Base-by-base conservation (phyloP, 2,329 filamentous ascomycete genomes). In the Lachnellula occidentalis region DNA sequence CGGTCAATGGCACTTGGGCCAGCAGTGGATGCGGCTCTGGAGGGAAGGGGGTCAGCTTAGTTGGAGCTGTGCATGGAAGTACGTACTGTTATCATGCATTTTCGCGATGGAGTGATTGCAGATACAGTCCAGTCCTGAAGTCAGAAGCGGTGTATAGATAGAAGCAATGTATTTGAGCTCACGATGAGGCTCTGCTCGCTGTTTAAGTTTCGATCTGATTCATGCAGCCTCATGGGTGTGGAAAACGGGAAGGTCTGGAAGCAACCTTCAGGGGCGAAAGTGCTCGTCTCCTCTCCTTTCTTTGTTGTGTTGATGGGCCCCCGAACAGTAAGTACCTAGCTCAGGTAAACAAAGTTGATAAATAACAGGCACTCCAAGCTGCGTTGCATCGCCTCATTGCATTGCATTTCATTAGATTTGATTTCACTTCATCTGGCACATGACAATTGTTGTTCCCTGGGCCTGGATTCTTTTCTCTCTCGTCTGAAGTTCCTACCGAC, bases 1-100 rank as follows among this genome's bases (percentile, higher is more conserved):
- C 91, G 48, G 91, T 95, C 53, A 99, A 77, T 31, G 94, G 91
- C 41, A 97, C 85, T 74, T 99, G 94, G 62, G 92, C 88, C 46
- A 99, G 84, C 61, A 96, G 83, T 15, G 87, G 89, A 73, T 96
- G 91, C 15, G 90, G 85, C 61, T 81, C 87, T 90, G 59, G 19
- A 17, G 5, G 5, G 14, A 0, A 27, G 17, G 51, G 47, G 55
- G 11, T 48, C 24, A 43, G n/a, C 21, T 50, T n/a, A 3, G 11
- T 24, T 34, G 1, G 22, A 21, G 5, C 45, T 22, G 12, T 15
- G 43, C 27, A 39, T 24, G 31, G 31, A 9, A 34, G 17, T 8
- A 58, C 61, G 45, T 52, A 67, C 66, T 58, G 45, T 64, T 66
- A 43, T 69, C 66, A 49, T 69, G 63, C 66, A 69, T 69, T n/a